Evolutionary conservation across 352 stramenopile genomes (phyloP).

Genomic region (Peronospora belbahrii): DNA sequence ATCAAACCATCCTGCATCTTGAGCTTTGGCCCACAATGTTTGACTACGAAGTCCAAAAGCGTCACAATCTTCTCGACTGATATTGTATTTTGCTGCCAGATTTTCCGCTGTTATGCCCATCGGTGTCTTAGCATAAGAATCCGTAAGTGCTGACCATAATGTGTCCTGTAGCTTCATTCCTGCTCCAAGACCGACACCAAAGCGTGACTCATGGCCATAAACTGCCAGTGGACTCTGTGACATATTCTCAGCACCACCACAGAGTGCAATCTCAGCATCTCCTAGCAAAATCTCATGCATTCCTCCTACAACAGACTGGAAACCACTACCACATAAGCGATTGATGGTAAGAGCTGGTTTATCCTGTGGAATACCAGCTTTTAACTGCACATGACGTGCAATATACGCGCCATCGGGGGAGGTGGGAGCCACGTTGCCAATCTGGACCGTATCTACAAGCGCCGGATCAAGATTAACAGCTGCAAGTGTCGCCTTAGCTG

Average conservation of each 20-base stretch:
- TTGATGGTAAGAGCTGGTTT: slow-evolving; percentile 95
- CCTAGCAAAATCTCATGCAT: slow-evolving; percentile 88
- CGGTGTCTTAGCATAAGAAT: slow-evolving; percentile 90
- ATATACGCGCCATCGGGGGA: slow-evolving; percentile 92
- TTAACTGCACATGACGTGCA: slow-evolving; percentile 91
- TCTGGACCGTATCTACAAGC: slow-evolving; percentile 89
- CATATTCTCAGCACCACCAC: slow-evolving; percentile 94
- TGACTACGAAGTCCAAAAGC: slow-evolving; percentile 92
- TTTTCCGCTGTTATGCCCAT: slow-evolving; percentile 99
- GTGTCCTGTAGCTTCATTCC: slow-evolving; percentile 92
- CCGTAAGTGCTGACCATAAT: slow-evolving; percentile 95
- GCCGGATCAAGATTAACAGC: slow-evolving; percentile 77
- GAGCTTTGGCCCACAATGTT: slow-evolving; percentile 85
- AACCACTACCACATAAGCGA: slow-evolving; percentile 94
- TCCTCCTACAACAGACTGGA: slow-evolving; percentile 92
- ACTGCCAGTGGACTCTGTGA: slow-evolving; percentile 89
- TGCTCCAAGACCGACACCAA: slow-evolving; percentile 88
- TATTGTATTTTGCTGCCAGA: slow-evolving; percentile 91
- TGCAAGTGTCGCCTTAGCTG: slow-evolving; percentile 81
- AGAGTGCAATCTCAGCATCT: slow-evolving; percentile 86
- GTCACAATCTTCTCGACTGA: slow-evolving; percentile 93
- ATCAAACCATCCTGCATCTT: slow-evolving; percentile 90
- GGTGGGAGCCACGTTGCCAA: slow-evolving; percentile 95
- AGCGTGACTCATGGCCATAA: slow-evolving; percentile 89
- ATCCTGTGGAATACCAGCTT: slow-evolving; percentile 82